A percentile compares a stretch with the other conserved stretches of the same genome.
phyloP scores from a whole-genome alignment of 139 green algal species.

The Trebouxia sp. region DNA sequence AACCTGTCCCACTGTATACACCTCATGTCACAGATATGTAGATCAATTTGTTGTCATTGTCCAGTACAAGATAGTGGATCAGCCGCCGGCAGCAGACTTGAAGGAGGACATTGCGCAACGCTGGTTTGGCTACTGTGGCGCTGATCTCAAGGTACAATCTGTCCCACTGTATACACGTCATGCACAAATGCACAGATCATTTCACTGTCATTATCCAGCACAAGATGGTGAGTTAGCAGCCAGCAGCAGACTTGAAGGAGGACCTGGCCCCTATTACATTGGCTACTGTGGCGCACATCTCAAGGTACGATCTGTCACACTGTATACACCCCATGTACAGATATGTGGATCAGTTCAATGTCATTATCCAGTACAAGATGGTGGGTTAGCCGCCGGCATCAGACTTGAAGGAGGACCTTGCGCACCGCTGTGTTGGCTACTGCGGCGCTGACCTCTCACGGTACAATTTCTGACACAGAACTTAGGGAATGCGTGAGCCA shows the following conservation, averaged over 20 bases:
- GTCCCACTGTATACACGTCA: not conserved
- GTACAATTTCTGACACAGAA: slow-evolving; percentile 19
- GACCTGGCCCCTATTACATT: slow-evolving; percentile 73
- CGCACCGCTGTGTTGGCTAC: slow-evolving; percentile 77
- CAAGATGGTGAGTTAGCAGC: slow-evolving; percentile 72
- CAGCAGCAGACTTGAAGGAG: slow-evolving; percentile 49
- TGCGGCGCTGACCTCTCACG: slow-evolving; percentile 95
- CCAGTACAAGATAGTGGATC: slow-evolving; percentile 79
- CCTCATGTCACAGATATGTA: not conserved
- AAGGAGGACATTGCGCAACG: slow-evolving; percentile 69
- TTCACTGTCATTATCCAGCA: too few species aligned
- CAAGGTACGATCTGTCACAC: slow-evolving; percentile 56
- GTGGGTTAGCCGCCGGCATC: slow-evolving; percentile 70
- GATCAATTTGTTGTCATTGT: too few species aligned
- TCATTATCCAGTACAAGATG: too few species aligned
- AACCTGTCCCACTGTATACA: not conserved
- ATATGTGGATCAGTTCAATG: not conserved
- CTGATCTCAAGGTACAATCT: slow-evolving; percentile 82
- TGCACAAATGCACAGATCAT: not conserved
- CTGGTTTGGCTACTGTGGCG: slow-evolving; percentile 89
- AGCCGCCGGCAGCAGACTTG: slow-evolving; percentile 58
- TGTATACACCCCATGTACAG: not conserved
- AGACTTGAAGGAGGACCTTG: slow-evolving; percentile 72
- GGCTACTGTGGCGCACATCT: slow-evolving; percentile 96
- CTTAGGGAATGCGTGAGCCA: not conserved